Conservation (phyloP, 2,329 filamentous ascomycete species). For the Colletotrichum sp. region DNA sequence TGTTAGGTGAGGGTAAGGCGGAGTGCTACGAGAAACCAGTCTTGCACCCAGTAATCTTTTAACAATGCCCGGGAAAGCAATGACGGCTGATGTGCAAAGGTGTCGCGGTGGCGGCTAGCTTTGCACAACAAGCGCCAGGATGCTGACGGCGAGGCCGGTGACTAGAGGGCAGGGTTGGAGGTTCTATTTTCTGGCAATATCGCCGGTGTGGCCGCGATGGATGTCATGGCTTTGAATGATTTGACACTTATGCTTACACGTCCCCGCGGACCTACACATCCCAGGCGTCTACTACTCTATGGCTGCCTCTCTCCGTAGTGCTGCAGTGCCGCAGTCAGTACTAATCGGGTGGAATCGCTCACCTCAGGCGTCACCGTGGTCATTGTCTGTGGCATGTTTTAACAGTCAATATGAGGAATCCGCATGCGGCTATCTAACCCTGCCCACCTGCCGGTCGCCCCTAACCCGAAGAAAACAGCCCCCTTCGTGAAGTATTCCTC, state of each 20-base stretch:
- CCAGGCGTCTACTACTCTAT: background rate
- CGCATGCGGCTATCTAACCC: conserved; percentile 17
- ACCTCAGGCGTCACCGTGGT: background rate
- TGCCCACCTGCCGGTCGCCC: conserved; percentile 7
- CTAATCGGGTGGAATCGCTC: background rate
- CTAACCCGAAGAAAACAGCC: conserved; percentile 5
- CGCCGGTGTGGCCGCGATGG: background rate
- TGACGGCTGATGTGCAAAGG: background rate
- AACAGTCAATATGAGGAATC: conserved; percentile 11
- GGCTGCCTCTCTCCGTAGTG: background rate
- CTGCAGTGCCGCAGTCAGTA: background rate
- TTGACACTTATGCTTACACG: background rate
- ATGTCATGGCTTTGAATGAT: background rate
- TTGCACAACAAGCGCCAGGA: background rate
- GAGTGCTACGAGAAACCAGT: background rate
- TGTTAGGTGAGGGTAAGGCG: background rate
- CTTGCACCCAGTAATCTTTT: background rate
- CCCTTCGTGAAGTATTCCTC: conserved; percentile 10
- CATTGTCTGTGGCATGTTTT: background rate
- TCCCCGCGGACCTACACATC: background rate
- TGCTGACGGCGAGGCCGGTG: background rate
- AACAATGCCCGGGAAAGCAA: background rate
- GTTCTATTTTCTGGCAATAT: background rate
- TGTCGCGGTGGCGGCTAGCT: background rate
- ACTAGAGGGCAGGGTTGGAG: background rate